A percentile compares a stretch with the other conserved stretches of the same genome.
Evolutionary conservation across 1,139 yeast species (phyloP).

Genomic region (Yamadazyma epiphylla): DNA sequence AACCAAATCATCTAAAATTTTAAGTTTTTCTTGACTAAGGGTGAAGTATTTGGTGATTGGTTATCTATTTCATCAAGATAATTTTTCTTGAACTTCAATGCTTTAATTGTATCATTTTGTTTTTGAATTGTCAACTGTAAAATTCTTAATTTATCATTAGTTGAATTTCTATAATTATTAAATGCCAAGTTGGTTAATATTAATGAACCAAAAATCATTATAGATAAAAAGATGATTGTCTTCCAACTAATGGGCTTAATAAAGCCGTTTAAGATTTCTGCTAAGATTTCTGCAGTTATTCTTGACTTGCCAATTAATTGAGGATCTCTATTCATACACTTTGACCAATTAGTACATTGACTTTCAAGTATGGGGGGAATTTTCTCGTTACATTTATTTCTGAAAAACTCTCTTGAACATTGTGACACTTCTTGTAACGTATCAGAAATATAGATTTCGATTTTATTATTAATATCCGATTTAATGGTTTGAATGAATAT

Average conservation of each 20-base stretch:
- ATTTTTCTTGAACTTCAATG: constrained; percentile 4
- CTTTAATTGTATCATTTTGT: constrained; percentile 11
- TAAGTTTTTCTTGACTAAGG: constrained; percentile 8
- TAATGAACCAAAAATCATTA: constrained; percentile 18
- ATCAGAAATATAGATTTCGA: constrained; percentile 60
- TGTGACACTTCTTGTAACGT: constrained; percentile 61
- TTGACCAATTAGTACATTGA: constrained; percentile 73
- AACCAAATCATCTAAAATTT: constrained; percentile 1
- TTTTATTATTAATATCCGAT: constrained; percentile 66
- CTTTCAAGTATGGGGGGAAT: constrained; percentile 71
- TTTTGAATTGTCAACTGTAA: constrained; percentile 13
- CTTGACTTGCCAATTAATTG: constrained; percentile 70
- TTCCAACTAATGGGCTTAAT: constrained; percentile 75
- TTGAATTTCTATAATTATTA: constrained; percentile 17
- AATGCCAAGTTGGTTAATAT: constrained; percentile 19
- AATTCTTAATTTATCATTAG: constrained; percentile 11
- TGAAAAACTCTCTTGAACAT: constrained; percentile 66
- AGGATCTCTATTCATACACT: constrained; percentile 87
- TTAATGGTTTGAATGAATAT: constrained; percentile 58
- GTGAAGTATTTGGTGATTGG: constrained; percentile 1
- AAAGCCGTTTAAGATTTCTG: constrained; percentile 77
- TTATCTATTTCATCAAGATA: constrained; percentile 5
- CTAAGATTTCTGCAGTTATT: constrained; percentile 78
- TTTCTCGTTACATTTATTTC: constrained; percentile 60
- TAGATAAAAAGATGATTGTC: constrained; percentile 45